Percentiles rank a stretch among this genome's conserved stretches.
Conservation (phyloP, 1,139 yeast species). For the Debaryomyces robertsiae region DNA sequence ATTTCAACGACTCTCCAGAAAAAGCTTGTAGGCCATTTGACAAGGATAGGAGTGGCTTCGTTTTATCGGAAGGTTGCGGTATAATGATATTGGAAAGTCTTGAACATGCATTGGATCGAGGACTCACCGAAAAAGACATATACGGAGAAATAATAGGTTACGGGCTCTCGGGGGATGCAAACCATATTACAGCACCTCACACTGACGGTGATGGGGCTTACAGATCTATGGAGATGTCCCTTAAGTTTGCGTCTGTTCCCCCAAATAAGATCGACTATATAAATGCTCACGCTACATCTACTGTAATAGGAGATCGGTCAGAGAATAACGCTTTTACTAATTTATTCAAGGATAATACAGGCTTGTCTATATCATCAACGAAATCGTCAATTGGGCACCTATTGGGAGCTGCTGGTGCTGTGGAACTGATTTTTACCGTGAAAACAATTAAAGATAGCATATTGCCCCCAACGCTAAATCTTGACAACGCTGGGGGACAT, state of each 20-base stretch:
- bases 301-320: conserved; percentile 84
- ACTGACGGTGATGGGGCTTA: conserved; percentile 83
- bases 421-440: conserved; percentile 83
- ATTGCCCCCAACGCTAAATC: conserved; percentile 82
- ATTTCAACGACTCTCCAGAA: conserved; percentile 60
- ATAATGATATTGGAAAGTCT: conserved; percentile 73
- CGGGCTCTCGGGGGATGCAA: conserved; percentile 89
- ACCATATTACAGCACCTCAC: conserved; percentile 90
- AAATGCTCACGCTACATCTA: conserved; percentile 97
- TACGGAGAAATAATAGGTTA: conserved; percentile 85
- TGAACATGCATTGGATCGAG: conserved; percentile 72
- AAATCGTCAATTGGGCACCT: conserved; percentile 95
- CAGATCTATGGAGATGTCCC: conserved; percentile 79
- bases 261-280: conserved; percentile 65
- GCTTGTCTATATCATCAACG: conserved; percentile 67
- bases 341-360: conserved; percentile 41
- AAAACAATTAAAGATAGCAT: conserved; percentile 58
- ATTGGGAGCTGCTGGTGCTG: conserved; percentile 95
- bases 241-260: conserved; percentile 47
- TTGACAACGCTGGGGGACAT: conserved; percentile 53
- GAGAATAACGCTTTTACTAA: conserved; percentile 75
- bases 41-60: conserved; percentile 76
- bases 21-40: conserved; percentile 90
- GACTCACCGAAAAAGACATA: conserved; percentile 53
- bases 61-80: conserved; percentile 92